Conservation (phyloP, 2,329 filamentous ascomycete genomes). For the Chalara sp. region DNA sequence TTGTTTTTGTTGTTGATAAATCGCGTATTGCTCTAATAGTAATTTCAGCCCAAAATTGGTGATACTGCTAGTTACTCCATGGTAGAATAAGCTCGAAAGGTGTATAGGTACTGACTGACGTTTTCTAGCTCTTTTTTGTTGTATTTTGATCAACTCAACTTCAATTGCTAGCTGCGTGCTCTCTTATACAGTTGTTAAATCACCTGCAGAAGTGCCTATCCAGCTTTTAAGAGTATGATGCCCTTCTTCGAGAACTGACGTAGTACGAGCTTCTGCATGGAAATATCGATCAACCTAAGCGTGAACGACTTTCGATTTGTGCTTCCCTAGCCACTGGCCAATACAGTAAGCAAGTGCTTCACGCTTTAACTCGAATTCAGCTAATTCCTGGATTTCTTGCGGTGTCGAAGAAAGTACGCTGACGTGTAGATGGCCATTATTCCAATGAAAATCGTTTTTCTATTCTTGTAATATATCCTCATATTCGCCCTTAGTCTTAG, state of each 20-base stretch:
- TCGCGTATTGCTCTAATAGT: background rate
- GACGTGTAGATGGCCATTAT: background rate
- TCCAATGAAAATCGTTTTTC: background rate
- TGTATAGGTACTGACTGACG: background rate
- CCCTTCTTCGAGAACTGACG: background rate
- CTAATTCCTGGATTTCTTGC: background rate
- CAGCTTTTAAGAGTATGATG: background rate
- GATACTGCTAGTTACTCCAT: background rate
- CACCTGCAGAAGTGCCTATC: background rate
- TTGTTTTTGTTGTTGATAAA: background rate
- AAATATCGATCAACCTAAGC: background rate
- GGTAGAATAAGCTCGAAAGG: background rate
- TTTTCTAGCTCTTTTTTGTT: background rate
- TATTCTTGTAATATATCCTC: background rate
- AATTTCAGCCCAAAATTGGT: background rate
- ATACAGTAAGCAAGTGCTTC: background rate
- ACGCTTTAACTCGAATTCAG: background rate
- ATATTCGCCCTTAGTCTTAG: background rate
- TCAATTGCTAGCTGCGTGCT: background rate
- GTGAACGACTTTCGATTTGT: background rate
- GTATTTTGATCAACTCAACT: background rate
- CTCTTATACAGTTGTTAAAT: background rate
- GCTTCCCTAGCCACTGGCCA: background rate
- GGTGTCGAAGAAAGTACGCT: background rate
- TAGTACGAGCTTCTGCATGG: background rate